These are phyloP conservation scores for Boletus mariae DNA, from an alignment of 1,284 basidiomycete species.

Conservation along the genomic window DNA sequence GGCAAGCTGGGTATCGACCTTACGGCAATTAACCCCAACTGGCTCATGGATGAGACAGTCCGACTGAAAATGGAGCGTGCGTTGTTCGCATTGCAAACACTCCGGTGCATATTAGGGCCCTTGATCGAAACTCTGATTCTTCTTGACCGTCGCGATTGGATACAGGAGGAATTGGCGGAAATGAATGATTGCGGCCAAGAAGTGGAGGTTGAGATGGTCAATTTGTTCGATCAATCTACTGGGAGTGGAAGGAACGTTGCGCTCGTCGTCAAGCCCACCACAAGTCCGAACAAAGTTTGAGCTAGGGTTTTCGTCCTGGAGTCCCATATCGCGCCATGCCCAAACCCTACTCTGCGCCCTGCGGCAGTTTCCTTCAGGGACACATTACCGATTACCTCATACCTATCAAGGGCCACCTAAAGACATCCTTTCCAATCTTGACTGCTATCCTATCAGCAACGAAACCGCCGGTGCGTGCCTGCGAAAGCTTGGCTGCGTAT, in stretches of 20 bases:
- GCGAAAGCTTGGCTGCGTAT: slow-evolving; percentile 41
- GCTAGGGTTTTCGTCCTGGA: slow-evolving; percentile 2
- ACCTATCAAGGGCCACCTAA: slow-evolving; percentile 42
- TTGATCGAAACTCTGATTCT: slow-evolving; percentile 48
- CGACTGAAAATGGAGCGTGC: slow-evolving; percentile 33
- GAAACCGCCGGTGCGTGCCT: slow-evolving; percentile 46
- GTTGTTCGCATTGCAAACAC: slow-evolving; percentile 44
- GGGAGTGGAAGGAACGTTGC: slow-evolving; percentile 66
- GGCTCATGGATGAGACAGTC: slow-evolving; percentile 23
- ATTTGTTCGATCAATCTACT: slow-evolving; percentile 62
- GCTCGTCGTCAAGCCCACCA: slow-evolving; percentile 41
- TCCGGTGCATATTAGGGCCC: slow-evolving; percentile 51
- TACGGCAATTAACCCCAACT: slow-evolving; percentile 26
- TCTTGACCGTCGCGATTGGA: slow-evolving; percentile 46
- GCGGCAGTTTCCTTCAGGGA: slow-evolving; percentile 8
- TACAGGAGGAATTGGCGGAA: slow-evolving; percentile 35
- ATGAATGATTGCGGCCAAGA: slow-evolving; percentile 27
- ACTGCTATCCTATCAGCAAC: slow-evolving; percentile 51
- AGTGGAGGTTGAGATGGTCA: slow-evolving; percentile 46
- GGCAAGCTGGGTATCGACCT: slow-evolving; percentile 36
- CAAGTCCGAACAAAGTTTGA: slow-evolving; percentile 5
- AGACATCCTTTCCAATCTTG: slow-evolving; percentile 63
- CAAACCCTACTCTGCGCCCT: slow-evolving; percentile 6
- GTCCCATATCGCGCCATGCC: neutral
- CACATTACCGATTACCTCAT: slow-evolving; percentile 18